phyloP scores from a whole-genome alignment of 495 filamentous ascomycete genomes.

The Neurospora sp. region DNA sequence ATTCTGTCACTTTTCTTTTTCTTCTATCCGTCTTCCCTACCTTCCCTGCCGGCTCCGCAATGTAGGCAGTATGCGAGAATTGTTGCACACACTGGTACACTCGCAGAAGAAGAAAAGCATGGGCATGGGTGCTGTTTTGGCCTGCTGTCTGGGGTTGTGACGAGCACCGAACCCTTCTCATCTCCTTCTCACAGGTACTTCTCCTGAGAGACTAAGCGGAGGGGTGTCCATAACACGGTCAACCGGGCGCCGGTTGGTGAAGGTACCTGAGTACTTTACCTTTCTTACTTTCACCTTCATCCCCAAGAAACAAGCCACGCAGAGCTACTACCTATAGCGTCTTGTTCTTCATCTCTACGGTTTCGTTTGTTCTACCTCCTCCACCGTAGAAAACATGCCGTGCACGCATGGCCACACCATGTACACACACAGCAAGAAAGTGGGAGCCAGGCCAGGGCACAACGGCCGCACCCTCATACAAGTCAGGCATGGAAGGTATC shows the following conservation, averaged over 20 bases:
- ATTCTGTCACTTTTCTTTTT: conserved; percentile 7
- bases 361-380: conserved; percentile 9
- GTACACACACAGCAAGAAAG: background rate
- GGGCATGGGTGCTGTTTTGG: background rate
- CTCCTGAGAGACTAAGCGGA: background rate
- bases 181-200: background rate
- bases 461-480: conserved; percentile 2
- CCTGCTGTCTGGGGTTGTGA: background rate
- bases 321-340: background rate
- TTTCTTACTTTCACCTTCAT: background rate
- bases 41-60: background rate
- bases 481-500: conserved; percentile 5
- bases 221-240: background rate
- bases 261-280: background rate
- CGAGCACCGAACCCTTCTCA: background rate
- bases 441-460: background rate
- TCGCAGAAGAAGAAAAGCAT: background rate
- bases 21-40: conserved; percentile 10
- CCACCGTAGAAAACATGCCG: conserved; percentile 2
- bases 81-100: background rate
- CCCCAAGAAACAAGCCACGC: background rate
- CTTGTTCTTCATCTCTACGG: background rate
- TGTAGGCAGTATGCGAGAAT: background rate
- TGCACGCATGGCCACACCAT: conserved; percentile 5
- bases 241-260: background rate